Base-by-base conservation (phyloP, 306 rosid genomes). In the Lathyrus tuberosus region DNA sequence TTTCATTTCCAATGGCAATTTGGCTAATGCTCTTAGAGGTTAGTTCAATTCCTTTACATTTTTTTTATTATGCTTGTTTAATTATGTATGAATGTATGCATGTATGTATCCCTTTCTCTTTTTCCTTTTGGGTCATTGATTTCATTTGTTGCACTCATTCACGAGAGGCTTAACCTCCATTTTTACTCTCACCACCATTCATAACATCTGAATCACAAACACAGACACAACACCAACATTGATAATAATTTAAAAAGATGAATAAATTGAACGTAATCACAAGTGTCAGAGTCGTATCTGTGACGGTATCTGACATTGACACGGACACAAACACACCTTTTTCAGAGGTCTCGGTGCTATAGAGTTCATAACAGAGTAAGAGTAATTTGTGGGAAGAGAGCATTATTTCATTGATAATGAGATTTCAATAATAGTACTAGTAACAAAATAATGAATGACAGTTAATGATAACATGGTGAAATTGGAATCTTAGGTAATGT, bases 1-100 rank as follows among this genome's bases (percentile, higher is more conserved):
- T 83, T 95, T 95, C 72, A 74, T 95, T 76, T 84, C 96, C 62
- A 85, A 95, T 76, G 99, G 97, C 70, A 95, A 86, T 72, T 80
- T 95, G 86, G 85, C 86, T 47, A 71, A 80, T 67, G 93, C 92
- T 20, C 91, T 95, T 57, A 86, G 93, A 59, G 97, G 99, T 95
- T 1, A 13, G 72, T 52, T 41, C 1, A 75, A 82, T 40, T 42
- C 56, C 48, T 72, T 51, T 66, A 10, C 53, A 20, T 20, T 20
- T 8, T 22, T n/a, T 28, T 58, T 57, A 14, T 54, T 57, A 56
- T 56, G 38, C 14, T 10, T 54, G 37, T 24, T 20, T 20, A n/a
- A n/a, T n/a, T n/a, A n/a, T n/a, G n/a, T n/a, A n/a, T n/a, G n/a
- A n/a, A n/a, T n/a, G n/a, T n/a, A n/a, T n/a, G 62, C n/a, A 6